phyloP scores from a whole-genome alignment of 495 filamentous ascomycete genomes.

The Monascus purpureus region DNA sequence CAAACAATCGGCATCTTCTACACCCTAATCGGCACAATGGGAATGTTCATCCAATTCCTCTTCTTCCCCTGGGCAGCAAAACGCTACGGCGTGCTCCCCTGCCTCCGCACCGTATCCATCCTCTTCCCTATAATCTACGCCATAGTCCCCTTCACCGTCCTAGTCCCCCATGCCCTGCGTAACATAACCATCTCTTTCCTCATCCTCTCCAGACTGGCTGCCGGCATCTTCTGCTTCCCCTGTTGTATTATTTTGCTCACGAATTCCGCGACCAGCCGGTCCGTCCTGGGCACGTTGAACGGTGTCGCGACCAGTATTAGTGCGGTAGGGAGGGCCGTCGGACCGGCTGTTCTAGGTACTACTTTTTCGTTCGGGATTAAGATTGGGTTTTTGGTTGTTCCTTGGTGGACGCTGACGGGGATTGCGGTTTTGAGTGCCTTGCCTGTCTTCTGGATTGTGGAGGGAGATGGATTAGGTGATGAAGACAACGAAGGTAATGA shows the following conservation, averaged over 20 bases:
- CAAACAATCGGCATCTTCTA: conserved; percentile 64
- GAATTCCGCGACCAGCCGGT: conserved; percentile 63
- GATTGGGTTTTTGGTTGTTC: conserved; percentile 54
- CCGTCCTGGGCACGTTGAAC: conserved; percentile 76
- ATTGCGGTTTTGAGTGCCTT: conserved; percentile 49
- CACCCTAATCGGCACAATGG: conserved; percentile 56
- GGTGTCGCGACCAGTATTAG: conserved; percentile 71
- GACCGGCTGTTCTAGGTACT: conserved; percentile 53
- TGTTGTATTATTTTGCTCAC: conserved; percentile 81
- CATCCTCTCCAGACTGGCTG: conserved; percentile 49
- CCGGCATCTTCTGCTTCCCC: conserved; percentile 71
- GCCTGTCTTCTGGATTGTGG: conserved; percentile 55
- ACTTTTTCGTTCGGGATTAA: conserved; percentile 59
- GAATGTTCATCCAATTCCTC: conserved; percentile 66
- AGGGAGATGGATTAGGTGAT: conserved; percentile 53
- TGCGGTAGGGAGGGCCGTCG: conserved; percentile 62
- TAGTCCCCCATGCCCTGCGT: conserved; percentile 31
- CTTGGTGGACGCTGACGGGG: conserved; percentile 61
- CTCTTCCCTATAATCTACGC: conserved; percentile 62
- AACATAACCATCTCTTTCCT: conserved; percentile 33
- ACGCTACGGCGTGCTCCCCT: conserved; percentile 54
- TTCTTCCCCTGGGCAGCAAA: conserved; percentile 58
- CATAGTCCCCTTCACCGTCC: conserved; percentile 55
- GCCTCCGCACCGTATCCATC: conserved; percentile 44
- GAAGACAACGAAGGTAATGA: conserved; percentile 14